These are phyloP conservation scores for Dendryphion nanum DNA, from an alignment of 2,329 filamentous ascomycete genomes.

Conservation along the genomic window DNA sequence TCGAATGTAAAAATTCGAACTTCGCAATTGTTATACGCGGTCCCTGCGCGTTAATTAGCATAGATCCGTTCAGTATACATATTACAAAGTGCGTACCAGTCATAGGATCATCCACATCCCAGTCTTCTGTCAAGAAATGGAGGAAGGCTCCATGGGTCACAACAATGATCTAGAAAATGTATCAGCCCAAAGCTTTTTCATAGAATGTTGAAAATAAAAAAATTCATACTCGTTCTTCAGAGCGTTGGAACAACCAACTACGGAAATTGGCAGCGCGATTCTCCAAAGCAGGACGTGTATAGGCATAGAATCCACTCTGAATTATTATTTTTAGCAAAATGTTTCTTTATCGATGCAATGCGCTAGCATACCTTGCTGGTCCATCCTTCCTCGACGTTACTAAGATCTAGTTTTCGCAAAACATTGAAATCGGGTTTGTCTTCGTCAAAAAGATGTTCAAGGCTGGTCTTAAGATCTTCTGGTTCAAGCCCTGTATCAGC, in stretches of 20 bases:
- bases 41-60: constrained; percentile 6
- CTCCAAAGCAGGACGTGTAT: constrained; percentile 24
- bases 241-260: constrained; percentile 24
- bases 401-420: constrained; percentile 56
- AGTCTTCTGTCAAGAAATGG: constrained; percentile 84
- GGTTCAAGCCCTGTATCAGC: constrained; percentile 71
- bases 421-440: constrained; percentile 55
- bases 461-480: constrained; percentile 45
- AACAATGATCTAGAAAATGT: constrained; percentile 64
- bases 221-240: constrained; percentile 22
- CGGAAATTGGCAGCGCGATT: constrained; percentile 29
- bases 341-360: not conserved
- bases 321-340: not conserved
- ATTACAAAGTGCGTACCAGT: too few relatives aligned
- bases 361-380: constrained; percentile 58
- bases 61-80: too few relatives aligned
- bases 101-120: constrained; percentile 50
- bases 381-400: constrained; percentile 65
- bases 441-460: constrained; percentile 46
- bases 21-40: constrained; percentile 35
- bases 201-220: constrained; percentile 1
- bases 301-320: constrained; percentile 34
- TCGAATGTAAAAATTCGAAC: constrained; percentile 32
- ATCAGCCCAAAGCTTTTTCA: not conserved
- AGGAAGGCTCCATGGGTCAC: constrained; percentile 82